Evolutionary conservation across 2,329 filamentous ascomycete species (phyloP), one percentile per base, ranked within the genome.

Genomic region (Fonsecaea monophora): DNA sequence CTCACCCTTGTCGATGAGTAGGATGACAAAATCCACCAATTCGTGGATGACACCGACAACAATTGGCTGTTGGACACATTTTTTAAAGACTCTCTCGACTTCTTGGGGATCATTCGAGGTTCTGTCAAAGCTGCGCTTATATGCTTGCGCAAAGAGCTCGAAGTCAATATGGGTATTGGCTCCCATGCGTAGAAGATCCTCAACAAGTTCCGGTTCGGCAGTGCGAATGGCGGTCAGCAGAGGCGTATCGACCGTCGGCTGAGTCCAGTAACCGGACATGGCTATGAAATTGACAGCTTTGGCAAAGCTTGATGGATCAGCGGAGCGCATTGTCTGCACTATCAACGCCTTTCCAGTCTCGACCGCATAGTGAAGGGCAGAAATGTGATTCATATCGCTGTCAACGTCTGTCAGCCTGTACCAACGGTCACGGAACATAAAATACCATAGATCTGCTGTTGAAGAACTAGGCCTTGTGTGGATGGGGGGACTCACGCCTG

Each of bases 271-370:
- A 0, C 77, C 76, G 2, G 67, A 72, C 3, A 87, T 78, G 0
- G 83, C 78, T 9, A 92, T 72, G 70, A 92, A 87, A 66, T 92
- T 90, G 70, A 94, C 82, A 4, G 89, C 87, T 34, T 86, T 83
- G 67, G 87, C 84, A 34, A 87, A 81, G 12, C 37, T 62, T 0
- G 86, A 87, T 1, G 86, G 82, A 62, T 83, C 82, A 72, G 94
- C 90, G 42, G 85, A 78, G 10, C 87, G 68, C 35, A 84, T 75
- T 0, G 77, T 73, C 7, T 83, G 75, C 2, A 86, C 68, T 30
- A 84, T 71, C 2, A 80, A 78, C 4, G 66, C 69, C 42, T 85
- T 82, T 2, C 84, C 80, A 18, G 81, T 77, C n/a, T 83, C 79
- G 0, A 90, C 83, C 62, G 87, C 86, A 67, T 86, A 86, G 67